Conservation (phyloP, 257 asterid species). For the Solanum pennellii region DNA sequence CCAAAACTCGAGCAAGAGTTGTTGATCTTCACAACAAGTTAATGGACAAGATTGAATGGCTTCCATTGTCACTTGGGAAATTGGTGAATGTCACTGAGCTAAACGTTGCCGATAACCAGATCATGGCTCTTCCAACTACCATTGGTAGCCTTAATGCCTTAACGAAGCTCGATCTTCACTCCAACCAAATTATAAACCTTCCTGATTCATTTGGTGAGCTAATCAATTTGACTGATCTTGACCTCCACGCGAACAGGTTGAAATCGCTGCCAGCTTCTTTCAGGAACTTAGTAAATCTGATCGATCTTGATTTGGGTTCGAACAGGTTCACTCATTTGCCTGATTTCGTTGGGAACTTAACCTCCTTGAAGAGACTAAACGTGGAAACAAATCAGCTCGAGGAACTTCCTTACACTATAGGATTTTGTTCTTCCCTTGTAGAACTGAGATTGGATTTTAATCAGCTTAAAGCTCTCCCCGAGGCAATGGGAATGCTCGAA, state of each 20-base stretch:
- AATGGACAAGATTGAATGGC: slow-evolving; percentile 80
- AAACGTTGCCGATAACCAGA: slow-evolving; percentile 47
- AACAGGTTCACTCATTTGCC: slow-evolving; percentile 54
- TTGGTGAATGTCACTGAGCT: slow-evolving; percentile 38
- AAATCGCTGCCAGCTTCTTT: slow-evolving; percentile 69
- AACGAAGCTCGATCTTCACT: slow-evolving; percentile 43
- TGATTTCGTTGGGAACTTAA: slow-evolving; percentile 35
- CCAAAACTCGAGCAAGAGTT: slow-evolving; percentile 28
- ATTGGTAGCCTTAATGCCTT: slow-evolving; percentile 38
- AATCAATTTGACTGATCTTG: slow-evolving; percentile 37
- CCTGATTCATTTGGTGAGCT: slow-evolving; percentile 70
- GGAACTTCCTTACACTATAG: slow-evolving; percentile 65
- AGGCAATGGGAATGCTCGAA: slow-evolving; percentile 46
- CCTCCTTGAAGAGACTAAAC: slow-evolving; percentile 44
- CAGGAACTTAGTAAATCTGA: slow-evolving; percentile 38
- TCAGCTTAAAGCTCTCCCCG: slow-evolving; percentile 67
- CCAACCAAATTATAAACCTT: slow-evolving; percentile 77
- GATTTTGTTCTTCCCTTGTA: slow-evolving; percentile 48
- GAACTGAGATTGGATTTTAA: slow-evolving; percentile 78
- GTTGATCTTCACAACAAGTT: slow-evolving; percentile 60
- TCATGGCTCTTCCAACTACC: slow-evolving; percentile 77
- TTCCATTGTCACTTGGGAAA: slow-evolving; percentile 74
- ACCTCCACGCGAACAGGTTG: slow-evolving; percentile 51
- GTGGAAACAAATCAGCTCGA: slow-evolving; percentile 56
- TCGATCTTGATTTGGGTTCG: slow-evolving; percentile 57